phyloP scores from a whole-genome alignment of 208 protist species.

The Acanthamoeba sp. region DNA sequence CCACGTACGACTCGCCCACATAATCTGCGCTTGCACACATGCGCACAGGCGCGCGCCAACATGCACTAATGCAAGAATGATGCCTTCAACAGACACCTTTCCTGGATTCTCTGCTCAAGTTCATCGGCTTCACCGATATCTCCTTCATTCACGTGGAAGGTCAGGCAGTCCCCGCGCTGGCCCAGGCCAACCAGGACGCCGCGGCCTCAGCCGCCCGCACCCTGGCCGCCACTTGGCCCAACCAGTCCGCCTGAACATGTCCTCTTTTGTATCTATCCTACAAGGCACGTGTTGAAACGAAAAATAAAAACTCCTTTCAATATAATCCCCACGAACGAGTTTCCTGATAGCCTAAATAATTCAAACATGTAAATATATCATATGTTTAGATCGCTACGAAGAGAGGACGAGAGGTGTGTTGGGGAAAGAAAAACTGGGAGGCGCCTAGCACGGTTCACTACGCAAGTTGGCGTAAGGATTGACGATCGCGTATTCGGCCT shows the following conservation, averaged over 20 bases:
- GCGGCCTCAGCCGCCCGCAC: neutral
- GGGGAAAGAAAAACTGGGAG: no score
- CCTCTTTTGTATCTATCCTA: no score
- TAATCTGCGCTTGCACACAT: neutral
- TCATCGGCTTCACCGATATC: conserved; percentile 12
- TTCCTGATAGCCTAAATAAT: no score
- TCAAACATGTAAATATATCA: no score
- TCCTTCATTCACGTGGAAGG: neutral
- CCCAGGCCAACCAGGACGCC: neutral
- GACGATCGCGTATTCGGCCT: conserved; percentile 25
- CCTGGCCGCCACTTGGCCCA: neutral
- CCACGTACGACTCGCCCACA: neutral
- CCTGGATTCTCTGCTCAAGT: neutral
- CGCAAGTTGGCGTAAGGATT: conserved; percentile 35
- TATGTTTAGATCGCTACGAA: no score
- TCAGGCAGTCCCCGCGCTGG: neutral
- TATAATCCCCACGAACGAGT: neutral
- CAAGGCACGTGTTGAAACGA: no score
- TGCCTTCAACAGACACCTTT: neutral
- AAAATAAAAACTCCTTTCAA: neutral
- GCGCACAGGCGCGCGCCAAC: neutral
- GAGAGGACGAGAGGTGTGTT: neutral
- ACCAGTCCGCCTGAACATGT: no score
- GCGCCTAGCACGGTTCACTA: neutral
- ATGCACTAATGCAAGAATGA: neutral